A percentile compares a stretch with the other conserved stretches of the same genome.
Evolutionary conservation across 495 filamentous ascomycete genomes (phyloP).

Genomic region (Neurospora sp.): DNA sequence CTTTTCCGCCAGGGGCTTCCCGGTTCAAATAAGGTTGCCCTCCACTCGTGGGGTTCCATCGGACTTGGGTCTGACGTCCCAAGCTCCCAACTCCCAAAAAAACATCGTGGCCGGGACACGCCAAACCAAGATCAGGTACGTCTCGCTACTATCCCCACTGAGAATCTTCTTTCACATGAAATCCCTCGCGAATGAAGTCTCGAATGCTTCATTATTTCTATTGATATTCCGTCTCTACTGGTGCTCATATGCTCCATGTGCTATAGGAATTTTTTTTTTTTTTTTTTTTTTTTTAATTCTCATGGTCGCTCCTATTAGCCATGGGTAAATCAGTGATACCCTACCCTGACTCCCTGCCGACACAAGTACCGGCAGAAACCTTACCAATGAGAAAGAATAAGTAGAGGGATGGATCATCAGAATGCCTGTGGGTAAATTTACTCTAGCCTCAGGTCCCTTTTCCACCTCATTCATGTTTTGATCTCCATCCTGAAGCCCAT

Average conservation of each 20-base stretch:
- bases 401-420: background rate
- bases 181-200: background rate
- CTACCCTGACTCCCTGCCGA: background rate
- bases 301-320: background rate
- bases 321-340: background rate
- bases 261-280: background rate
- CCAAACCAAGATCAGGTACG: background rate
- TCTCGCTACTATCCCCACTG: background rate
- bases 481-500: background rate
- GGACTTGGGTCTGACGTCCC: background rate
- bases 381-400: background rate
- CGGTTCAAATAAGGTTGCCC: background rate
- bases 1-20: background rate
- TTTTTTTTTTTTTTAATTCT: no score
- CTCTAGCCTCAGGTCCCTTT: background rate
- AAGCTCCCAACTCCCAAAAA: background rate
- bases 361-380: background rate
- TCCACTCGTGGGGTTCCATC: background rate
- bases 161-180: background rate
- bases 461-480: background rate
- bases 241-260: background rate
- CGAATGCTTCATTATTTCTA: background rate
- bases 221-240: background rate
- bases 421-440: background rate
- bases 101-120: background rate